Percentiles rank a stretch among this genome's conserved stretches.
phyloP scores from a whole-genome alignment of 441 rosid genomes.

The Croton setiger region DNA sequence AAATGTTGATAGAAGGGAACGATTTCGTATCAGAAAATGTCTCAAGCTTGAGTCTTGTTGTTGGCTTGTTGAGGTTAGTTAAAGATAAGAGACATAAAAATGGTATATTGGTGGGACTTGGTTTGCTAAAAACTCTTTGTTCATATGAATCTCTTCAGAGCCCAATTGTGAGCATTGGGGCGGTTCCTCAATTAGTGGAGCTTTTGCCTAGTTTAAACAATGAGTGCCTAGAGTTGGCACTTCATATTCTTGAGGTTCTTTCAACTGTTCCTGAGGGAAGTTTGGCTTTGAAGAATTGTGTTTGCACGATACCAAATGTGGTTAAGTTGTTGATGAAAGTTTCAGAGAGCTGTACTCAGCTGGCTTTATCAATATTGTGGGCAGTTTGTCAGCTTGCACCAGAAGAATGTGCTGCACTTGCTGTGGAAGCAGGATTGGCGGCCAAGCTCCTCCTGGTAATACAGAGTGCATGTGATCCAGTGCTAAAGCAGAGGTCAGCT shows the following conservation, averaged over 20 bases:
- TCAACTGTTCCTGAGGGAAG: slow-evolving; percentile 60
- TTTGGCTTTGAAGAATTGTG: slow-evolving; percentile 66
- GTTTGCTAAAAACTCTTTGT: slow-evolving; percentile 58
- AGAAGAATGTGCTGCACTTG: slow-evolving; percentile 60
- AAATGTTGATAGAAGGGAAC: slow-evolving; percentile 51
- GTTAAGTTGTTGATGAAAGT: slow-evolving; percentile 70
- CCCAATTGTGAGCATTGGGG: slow-evolving; percentile 66
- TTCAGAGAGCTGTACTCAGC: slow-evolving; percentile 70
- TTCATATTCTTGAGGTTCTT: slow-evolving; percentile 52
- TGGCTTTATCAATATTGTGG: slow-evolving; percentile 64
- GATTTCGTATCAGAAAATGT: slow-evolving; percentile 56
- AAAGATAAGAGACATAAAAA: slow-evolving; percentile 61
- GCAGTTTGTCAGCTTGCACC: slow-evolving; percentile 70
- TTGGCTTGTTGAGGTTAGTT: slow-evolving; percentile 72
- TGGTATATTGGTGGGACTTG: slow-evolving; percentile 55
- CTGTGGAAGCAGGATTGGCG: slow-evolving; percentile 80
- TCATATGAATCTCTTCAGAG: slow-evolving; percentile 42
- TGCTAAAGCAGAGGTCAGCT: slow-evolving; percentile 68
- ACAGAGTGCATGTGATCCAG: slow-evolving; percentile 73
- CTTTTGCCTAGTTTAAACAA: slow-evolving; percentile 54
- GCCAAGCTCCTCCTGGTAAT: slow-evolving; percentile 82
- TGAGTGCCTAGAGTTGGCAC: slow-evolving; percentile 67
- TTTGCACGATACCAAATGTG: slow-evolving; percentile 52
- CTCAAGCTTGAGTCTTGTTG: slow-evolving; percentile 70
- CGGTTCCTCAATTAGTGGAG: slow-evolving; percentile 64